Conservation (phyloP, 2,329 filamentous ascomycete genomes). For the Colletotrichum sp. region DNA sequence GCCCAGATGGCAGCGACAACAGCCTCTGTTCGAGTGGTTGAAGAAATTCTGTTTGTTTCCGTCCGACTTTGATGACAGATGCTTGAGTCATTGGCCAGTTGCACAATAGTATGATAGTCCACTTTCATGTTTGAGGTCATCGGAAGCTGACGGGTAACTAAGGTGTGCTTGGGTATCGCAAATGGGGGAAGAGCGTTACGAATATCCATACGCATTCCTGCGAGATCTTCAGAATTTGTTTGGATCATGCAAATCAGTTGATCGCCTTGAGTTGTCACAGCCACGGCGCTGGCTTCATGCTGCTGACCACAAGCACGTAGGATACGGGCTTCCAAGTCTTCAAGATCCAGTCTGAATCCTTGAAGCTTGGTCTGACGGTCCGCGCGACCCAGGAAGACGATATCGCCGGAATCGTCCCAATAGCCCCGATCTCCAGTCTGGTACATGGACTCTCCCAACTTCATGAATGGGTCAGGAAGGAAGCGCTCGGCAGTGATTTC, state of each 20-base stretch:
- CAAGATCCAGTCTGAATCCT: conserved; percentile 36
- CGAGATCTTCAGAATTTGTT: conserved; percentile 19
- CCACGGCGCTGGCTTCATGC: conserved; percentile 22
- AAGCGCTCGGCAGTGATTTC: conserved; percentile 33
- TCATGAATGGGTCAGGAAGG: conserved; percentile 26
- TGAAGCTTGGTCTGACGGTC: conserved; percentile 37
- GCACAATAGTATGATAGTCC: conserved; percentile 33
- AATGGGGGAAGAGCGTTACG: conserved; percentile 25
- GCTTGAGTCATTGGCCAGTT: not conserved
- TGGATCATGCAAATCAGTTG: conserved; percentile 32
- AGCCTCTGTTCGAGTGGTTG: not conserved
- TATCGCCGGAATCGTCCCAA: conserved; percentile 35
- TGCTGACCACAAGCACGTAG: conserved; percentile 2
- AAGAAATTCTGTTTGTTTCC: not conserved
- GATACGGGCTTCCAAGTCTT: conserved; percentile 20
- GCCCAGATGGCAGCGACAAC: conserved; percentile 1
- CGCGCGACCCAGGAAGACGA: conserved; percentile 37
- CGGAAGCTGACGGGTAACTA: conserved; percentile 30
- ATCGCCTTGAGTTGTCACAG: conserved; percentile 27
- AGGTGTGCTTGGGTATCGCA: conserved; percentile 29
- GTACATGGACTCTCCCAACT: conserved; percentile 37
- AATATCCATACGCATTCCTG: conserved; percentile 4
- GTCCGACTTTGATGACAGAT: not conserved
- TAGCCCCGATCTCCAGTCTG: conserved; percentile 41
- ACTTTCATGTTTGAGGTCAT: conserved; percentile 34